Conservation (phyloP, 306 rosid species). For the Cucurbita moschata region DNA sequence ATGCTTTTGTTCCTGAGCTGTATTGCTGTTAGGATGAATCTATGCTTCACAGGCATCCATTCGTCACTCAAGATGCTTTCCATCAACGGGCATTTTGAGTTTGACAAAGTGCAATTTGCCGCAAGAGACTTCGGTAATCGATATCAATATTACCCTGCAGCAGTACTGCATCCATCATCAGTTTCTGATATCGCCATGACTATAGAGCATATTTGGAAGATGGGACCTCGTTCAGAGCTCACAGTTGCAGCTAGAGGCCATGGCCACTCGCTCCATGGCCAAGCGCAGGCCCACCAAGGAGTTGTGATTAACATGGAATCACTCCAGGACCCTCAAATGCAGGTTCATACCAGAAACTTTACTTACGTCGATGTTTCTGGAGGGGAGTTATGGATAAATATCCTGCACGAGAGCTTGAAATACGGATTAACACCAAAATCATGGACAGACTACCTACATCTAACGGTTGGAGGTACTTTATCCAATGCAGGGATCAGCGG, state of each 20-base stretch:
- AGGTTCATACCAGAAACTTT: conserved; percentile 28
- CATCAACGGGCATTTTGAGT: conserved; percentile 49
- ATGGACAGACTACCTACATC: conserved; percentile 91
- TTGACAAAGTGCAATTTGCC: conserved; percentile 44
- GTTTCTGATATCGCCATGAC: conserved; percentile 62
- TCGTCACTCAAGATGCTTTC: conserved; percentile 42
- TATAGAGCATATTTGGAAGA: conserved; percentile 54
- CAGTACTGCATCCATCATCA: conserved; percentile 62
- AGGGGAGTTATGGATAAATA: conserved; percentile 84
- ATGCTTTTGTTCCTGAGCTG: conserved; percentile 43
- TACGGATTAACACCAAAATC: conserved; percentile 82
- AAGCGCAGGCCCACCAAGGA: conserved; percentile 71
- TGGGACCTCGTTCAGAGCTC: conserved; percentile 65
- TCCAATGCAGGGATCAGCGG: conserved; percentile 96
- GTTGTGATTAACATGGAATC: conserved; percentile 82
- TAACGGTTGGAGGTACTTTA: conserved; percentile 91
- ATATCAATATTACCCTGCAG: conserved; percentile 48
- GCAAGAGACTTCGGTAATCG: conserved; percentile 80
- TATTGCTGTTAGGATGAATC: conserved; percentile 27
- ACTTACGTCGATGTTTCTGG: conserved; percentile 71
- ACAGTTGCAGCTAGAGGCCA: conserved; percentile 92
- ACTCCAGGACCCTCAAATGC: conserved; percentile 38
- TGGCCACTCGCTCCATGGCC: conserved; percentile 93
- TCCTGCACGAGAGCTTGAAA: conserved; percentile 71
- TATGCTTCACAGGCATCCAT: conserved; percentile 32